These are phyloP conservation scores for Escovopsis sp. DNA, from an alignment of 2,329 filamentous ascomycete genomes.

Conservation along the genomic window DNA sequence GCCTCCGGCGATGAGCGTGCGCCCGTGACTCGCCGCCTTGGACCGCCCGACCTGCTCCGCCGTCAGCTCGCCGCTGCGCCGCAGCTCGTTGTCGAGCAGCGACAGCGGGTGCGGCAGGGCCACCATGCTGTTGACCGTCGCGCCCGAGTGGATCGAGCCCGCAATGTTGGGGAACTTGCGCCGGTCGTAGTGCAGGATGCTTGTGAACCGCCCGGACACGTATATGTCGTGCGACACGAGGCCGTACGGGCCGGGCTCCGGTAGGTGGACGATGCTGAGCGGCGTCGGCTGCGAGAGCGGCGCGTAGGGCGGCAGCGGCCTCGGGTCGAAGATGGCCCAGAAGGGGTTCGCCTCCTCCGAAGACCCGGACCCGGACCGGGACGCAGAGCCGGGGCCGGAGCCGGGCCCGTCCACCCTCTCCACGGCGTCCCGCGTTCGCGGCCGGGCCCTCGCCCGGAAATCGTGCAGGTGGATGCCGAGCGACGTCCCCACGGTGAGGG, in stretches of 20 bases:
- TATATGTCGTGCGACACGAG: constrained; percentile 66
- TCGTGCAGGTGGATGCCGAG: constrained; percentile 74
- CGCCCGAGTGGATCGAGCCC: constrained; percentile 72
- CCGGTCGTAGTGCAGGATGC: constrained; percentile 77
- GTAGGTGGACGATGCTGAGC: constrained; percentile 67
- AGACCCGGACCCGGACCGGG: background rate
- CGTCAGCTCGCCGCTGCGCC: constrained; percentile 40
- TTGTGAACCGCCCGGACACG: constrained; percentile 77
- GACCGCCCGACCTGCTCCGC: constrained; percentile 36
- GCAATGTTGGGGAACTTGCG: constrained; percentile 68
- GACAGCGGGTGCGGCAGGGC: constrained; percentile 55
- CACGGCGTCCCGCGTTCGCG: constrained; percentile 14
- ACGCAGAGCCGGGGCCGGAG: too few relatives aligned
- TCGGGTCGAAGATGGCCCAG: constrained; percentile 33
- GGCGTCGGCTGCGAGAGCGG: constrained; percentile 68
- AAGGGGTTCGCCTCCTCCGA: constrained; percentile 16
- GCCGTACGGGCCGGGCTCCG: constrained; percentile 33
- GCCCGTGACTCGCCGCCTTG: constrained; percentile 37
- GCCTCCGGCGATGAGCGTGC: constrained; percentile 67
- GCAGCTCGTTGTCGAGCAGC: constrained; percentile 43
- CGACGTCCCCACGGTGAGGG: constrained; percentile 73
- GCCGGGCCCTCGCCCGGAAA: constrained; percentile 34
- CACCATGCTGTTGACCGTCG: constrained; percentile 56
- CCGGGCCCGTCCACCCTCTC: constrained; percentile 21
- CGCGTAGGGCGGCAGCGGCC: constrained; percentile 45